phyloP scores from a whole-genome alignment of 2,329 filamentous ascomycete genomes.

The Xylariaceae sp. region DNA sequence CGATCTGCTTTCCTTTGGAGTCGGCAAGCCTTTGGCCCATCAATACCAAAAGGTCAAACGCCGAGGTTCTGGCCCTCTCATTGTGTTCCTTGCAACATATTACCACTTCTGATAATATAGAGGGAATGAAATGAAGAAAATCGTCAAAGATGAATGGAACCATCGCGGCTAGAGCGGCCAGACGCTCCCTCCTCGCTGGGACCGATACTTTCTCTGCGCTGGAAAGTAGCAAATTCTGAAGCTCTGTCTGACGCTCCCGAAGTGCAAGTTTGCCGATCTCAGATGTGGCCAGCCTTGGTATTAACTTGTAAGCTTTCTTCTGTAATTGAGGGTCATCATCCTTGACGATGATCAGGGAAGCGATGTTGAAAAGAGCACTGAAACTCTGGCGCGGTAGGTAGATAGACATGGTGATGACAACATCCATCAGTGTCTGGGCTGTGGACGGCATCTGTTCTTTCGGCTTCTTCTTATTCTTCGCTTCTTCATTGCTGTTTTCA shows the following conservation, averaged over 20 bases:
- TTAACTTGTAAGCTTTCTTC: conserved; percentile 98
- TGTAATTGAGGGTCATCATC: conserved; percentile 84
- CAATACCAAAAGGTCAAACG: conserved; percentile 82
- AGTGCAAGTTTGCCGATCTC: conserved; percentile 70
- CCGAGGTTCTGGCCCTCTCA: conserved; percentile 81
- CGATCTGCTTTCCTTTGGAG: conserved; percentile 63
- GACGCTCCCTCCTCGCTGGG: conserved; percentile 77
- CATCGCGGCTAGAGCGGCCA: conserved; percentile 74
- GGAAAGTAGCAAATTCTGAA: conserved; percentile 73
- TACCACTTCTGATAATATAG: conserved; percentile 86
- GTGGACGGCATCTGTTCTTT: conserved; percentile 79
- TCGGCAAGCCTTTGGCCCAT: conserved; percentile 74
- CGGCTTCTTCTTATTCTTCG: conserved; percentile 50
- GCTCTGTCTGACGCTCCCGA: conserved; percentile 63
- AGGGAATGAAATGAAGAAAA: conserved; percentile 87
- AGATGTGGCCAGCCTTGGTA: conserved; percentile 80
- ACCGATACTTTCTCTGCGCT: conserved; percentile 80
- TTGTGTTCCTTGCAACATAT: conserved; percentile 97
- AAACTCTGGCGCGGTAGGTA: conserved; percentile 88
- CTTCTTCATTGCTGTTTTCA: conserved; percentile 47
- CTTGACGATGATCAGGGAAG: conserved; percentile 72
- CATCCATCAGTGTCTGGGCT: conserved; percentile 90
- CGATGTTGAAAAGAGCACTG: conserved; percentile 75
- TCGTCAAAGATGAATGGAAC: conserved; percentile 68
- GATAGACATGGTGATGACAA: conserved; percentile 91